phyloP scores from a whole-genome alignment of 352 stramenopile species.

The Phytophthora boehmeriae region DNA sequence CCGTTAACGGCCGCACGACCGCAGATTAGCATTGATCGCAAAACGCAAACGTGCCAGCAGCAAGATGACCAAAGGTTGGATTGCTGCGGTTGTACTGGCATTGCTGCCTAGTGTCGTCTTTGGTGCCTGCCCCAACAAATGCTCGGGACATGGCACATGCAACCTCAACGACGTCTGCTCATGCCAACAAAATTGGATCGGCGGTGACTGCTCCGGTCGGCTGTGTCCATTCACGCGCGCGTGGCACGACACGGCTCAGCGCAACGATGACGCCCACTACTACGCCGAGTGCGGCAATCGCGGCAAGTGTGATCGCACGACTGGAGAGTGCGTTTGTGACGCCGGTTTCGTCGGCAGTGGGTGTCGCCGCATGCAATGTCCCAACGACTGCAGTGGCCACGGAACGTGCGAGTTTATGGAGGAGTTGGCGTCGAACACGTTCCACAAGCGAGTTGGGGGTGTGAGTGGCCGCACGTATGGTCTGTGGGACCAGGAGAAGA shows the following conservation, averaged over 20 bases:
- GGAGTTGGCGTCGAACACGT: slow-evolving; percentile 53
- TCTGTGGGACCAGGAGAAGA: slow-evolving; percentile 84
- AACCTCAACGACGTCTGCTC: slow-evolving; percentile 61
- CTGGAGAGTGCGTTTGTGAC: slow-evolving; percentile 84
- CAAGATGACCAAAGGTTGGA: slow-evolving; percentile 28
- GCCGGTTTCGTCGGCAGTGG: slow-evolving; percentile 75
- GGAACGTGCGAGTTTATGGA: slow-evolving; percentile 78
- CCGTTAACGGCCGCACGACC: too few relatives aligned
- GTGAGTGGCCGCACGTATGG: slow-evolving; percentile 40
- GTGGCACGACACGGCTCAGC: slow-evolving; percentile 58
- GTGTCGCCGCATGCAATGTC: slow-evolving; percentile 66
- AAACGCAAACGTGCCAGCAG: background rate
- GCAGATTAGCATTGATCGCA: too few relatives aligned
- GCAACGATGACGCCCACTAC: slow-evolving; percentile 59
- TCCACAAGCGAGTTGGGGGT: slow-evolving; percentile 50
- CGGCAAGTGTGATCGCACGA: slow-evolving; percentile 74
- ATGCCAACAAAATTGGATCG: slow-evolving; percentile 64
- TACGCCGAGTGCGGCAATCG: slow-evolving; percentile 61
- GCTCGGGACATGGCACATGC: slow-evolving; percentile 68
- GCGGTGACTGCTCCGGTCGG: slow-evolving; percentile 63
- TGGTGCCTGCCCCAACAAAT: slow-evolving; percentile 62
- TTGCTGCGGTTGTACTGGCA: slow-evolving; percentile 47
- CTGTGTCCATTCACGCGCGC: slow-evolving; percentile 55
- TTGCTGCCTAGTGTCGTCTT: slow-evolving; percentile 33
- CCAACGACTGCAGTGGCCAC: slow-evolving; percentile 51